A percentile compares a stretch with the other conserved stretches of the same genome.
Conservation (phyloP, 1,284 basidiomycete species). For the Mycosarcoma maydis region DNA sequence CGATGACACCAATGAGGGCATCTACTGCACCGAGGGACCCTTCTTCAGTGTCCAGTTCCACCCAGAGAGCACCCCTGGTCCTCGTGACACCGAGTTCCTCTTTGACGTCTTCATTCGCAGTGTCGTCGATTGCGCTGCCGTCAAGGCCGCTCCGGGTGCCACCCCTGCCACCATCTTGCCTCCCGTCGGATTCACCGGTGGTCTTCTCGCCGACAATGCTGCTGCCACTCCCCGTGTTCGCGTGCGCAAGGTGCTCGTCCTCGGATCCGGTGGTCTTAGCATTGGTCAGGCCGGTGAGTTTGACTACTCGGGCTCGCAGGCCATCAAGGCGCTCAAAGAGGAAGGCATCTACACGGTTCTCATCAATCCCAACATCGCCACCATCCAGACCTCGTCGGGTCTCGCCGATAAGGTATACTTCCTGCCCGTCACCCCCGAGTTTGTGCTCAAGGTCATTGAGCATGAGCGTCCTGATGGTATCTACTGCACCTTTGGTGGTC, state of each 20-base stretch:
- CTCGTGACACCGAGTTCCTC: slow-evolving; percentile 96
- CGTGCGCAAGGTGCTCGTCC: slow-evolving; percentile 92
- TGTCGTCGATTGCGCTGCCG: slow-evolving; percentile 81
- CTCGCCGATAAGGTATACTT: slow-evolving; percentile 99
- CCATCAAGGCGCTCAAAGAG: slow-evolving; percentile 98
- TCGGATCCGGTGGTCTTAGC: slow-evolving; percentile 96
- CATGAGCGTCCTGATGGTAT: slow-evolving; percentile 99
- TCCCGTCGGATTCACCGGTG: slow-evolving; percentile 87
- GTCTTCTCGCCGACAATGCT: slow-evolving; percentile 83
- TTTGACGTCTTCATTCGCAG: slow-evolving; percentile 97
- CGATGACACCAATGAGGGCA: slow-evolving; percentile 96
- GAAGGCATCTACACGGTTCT: slow-evolving; percentile 99
- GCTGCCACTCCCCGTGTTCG: slow-evolving; percentile 77
- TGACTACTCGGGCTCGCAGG: slow-evolving; percentile 98
- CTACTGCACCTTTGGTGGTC: slow-evolving; percentile 97
- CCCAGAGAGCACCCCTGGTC: slow-evolving; percentile 97
- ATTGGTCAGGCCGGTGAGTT: slow-evolving; percentile 99
- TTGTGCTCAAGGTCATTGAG: slow-evolving; percentile 96
- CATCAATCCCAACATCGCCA: slow-evolving; percentile 98
- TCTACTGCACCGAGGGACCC: slow-evolving; percentile 80
- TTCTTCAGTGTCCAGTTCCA: slow-evolving; percentile 99
- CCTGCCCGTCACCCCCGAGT: slow-evolving; percentile 96
- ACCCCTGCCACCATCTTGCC: slow-evolving; percentile 45
- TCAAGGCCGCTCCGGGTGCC: slow-evolving; percentile 65
- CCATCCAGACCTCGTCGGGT: slow-evolving; percentile 96